Evolutionary conservation across 495 filamentous ascomycete species (phyloP).

Genomic region (Niebla homalea): DNA sequence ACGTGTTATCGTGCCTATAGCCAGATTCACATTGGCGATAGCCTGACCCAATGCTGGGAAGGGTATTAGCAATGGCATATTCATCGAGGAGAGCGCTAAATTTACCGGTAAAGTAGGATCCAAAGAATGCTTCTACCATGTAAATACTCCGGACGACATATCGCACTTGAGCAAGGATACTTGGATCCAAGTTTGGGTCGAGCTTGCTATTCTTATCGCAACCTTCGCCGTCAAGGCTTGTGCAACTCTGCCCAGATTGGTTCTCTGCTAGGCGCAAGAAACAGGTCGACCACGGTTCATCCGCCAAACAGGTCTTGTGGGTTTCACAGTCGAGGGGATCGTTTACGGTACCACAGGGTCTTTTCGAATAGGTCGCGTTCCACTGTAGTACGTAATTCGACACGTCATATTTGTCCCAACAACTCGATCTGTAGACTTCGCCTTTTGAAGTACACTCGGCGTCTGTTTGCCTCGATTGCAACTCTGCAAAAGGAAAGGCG

Average conservation of each 20-base stretch:
- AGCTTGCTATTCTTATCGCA: neutral
- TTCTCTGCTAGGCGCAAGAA: neutral
- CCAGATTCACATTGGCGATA: neutral
- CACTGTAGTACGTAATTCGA: no score
- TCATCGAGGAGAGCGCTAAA: neutral
- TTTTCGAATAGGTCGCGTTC: no score
- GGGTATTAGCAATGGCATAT: neutral
- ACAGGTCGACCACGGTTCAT: slow-evolving; percentile 3
- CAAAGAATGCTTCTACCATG: slow-evolving; percentile 5
- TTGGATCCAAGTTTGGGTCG: neutral
- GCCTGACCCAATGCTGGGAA: neutral
- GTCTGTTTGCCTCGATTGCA: no score
- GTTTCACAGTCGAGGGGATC: no score
- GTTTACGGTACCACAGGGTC: no score
- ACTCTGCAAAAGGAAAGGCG: no score
- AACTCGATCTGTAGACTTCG: no score
- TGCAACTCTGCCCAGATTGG: neutral
- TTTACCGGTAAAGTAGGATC: slow-evolving; percentile 2
- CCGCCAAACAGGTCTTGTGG: neutral
- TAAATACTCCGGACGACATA: slow-evolving; percentile 7
- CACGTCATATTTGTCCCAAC: no score
- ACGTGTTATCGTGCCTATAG: neutral
- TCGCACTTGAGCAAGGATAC: slow-evolving; percentile 5
- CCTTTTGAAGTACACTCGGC: no score
- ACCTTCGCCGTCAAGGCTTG: neutral